Evolutionary conservation across 2,329 filamentous ascomycete species (phyloP), one percentile per base, ranked within the genome.

Genomic region (Byssothecium circinans): DNA sequence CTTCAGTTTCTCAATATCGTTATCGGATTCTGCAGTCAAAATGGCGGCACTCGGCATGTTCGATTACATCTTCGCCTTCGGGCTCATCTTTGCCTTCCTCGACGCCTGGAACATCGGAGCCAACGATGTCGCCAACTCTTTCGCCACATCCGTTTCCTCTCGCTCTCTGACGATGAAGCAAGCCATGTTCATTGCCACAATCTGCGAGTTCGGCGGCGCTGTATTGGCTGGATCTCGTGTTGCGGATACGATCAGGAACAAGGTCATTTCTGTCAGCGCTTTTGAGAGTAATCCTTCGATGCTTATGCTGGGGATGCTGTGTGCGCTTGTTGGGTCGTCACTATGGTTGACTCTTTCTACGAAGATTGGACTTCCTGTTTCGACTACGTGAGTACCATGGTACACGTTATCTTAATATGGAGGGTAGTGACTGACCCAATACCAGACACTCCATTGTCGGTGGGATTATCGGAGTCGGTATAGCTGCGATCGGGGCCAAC

Each of bases 91-190:
- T 67, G 81, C 83, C 50, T 81, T 83, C 62, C 78, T 86, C 33
- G 83, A 86, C 65, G 82, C 82, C 43, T 86, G 81, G 80, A 86
- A 85, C 62, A 85, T 84, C 54, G 82, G 81, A 53, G 76, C 76
- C 58, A 78, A 76, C 58, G 76, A 78, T 73, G 75, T 77, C 41
- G 75, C 75, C 56, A 78, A 77, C 61, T 75, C 74, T 0, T 78
- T 75, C 48, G 75, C 75, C 15, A 76, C 74, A 11, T 76, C 74
- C 14, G 74, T 78, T 27, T 73, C 74, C 8, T 76, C 75, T 12
- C 68, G 74, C 32, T 76, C 74, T 27, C 62, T 78, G 46, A 76
- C 74, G n/a, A 65, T 76, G 61, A 73, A 72, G 58, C 75, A 76
- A 61, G 61, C 75, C 45, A 76, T 78, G 73, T 47, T 68, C 39